phyloP scores from a whole-genome alignment of 495 filamentous ascomycete genomes.

The Neurospora sp. region DNA sequence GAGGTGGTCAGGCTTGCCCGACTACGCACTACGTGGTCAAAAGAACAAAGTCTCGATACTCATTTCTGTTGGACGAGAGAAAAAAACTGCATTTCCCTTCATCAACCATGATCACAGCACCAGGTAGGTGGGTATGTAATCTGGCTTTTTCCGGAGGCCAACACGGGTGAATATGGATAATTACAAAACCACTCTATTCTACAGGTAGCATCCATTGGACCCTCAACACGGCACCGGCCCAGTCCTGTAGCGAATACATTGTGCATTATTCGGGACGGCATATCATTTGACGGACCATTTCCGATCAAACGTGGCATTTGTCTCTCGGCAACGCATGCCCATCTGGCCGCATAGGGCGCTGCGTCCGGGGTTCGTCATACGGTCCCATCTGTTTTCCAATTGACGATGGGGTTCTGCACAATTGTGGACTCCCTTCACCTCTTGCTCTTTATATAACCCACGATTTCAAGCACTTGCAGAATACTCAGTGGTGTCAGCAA shows the following conservation, averaged over 20 bases:
- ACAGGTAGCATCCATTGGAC: background rate
- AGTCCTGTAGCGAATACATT: background rate
- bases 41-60: too few relatives aligned
- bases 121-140: conserved; percentile 4
- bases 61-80: too few relatives aligned
- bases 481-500: too few relatives aligned
- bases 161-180: conserved; percentile 11
- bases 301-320: conserved; percentile 1
- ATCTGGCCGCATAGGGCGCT: background rate
- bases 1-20: too few relatives aligned
- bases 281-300: conserved; percentile 2
- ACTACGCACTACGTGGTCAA: too few relatives aligned
- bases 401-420: background rate
- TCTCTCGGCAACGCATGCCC: background rate
- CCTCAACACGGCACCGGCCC: background rate
- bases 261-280: background rate
- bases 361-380: background rate
- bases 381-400: background rate
- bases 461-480: too few relatives aligned
- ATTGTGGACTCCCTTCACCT: background rate
- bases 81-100: background rate
- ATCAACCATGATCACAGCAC: background rate
- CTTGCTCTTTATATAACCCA: too few relatives aligned
- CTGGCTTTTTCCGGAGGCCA: background rate
- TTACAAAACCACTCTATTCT: conserved; percentile 4